Evolutionary conservation across 1,284 basidiomycete genomes (phyloP).

Genomic region (Pyrrhoderma noxium): DNA sequence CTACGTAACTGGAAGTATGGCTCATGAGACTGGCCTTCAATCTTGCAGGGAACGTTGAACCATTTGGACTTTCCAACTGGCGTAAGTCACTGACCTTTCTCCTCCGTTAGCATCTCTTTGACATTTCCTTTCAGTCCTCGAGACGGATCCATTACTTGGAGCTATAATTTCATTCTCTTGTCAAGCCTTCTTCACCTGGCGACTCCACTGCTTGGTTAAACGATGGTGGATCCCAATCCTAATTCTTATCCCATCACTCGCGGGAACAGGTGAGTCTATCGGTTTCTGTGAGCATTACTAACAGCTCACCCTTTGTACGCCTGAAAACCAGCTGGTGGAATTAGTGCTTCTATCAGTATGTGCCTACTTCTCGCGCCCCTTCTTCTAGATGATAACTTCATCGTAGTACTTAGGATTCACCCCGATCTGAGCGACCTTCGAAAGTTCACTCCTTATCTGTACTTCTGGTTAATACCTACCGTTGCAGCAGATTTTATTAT

Average conservation of each 20-base stretch:
- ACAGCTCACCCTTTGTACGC: too few relatives aligned
- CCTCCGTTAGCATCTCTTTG: background rate
- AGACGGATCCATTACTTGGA: conserved; percentile 3
- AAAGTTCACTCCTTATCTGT: background rate
- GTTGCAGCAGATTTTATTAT: conserved; percentile 1
- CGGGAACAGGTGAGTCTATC: background rate
- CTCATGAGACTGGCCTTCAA: background rate
- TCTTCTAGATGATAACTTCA: background rate
- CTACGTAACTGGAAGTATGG: background rate
- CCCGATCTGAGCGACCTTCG: conserved; percentile 1
- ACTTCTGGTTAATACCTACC: conserved; percentile 4
- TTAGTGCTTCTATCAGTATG: background rate
- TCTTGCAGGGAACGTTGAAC: background rate
- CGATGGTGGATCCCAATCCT: background rate
- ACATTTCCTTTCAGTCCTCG: background rate
- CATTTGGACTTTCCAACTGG: conserved; percentile 2
- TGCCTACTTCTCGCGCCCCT: background rate
- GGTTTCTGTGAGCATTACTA: too few relatives aligned
- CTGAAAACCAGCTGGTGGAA: conserved; percentile 3
- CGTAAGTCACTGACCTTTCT: background rate
- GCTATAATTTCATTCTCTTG: conserved; percentile 7
- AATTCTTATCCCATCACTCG: background rate
- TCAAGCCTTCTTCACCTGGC: conserved; percentile 8
- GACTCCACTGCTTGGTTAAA: background rate
- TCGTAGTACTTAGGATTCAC: background rate